These are phyloP conservation scores for Scenedesmus sp. DNA, from an alignment of 163 green algal genomes.

Conservation along the genomic window DNA sequence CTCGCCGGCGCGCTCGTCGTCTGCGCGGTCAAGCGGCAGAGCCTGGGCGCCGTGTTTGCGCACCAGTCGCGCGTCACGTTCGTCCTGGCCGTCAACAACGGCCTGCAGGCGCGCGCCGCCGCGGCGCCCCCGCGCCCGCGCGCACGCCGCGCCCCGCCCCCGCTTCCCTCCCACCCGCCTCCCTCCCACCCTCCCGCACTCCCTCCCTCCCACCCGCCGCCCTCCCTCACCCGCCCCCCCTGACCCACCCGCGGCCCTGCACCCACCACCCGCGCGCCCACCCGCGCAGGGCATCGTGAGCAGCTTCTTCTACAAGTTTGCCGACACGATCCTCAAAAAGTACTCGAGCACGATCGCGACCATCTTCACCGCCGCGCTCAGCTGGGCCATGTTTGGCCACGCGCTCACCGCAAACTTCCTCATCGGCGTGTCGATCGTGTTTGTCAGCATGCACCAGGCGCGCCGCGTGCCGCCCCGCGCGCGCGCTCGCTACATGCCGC, in stretches of 20 bases:
- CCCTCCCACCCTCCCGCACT: too few relatives aligned
- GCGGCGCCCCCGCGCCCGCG: too few relatives aligned
- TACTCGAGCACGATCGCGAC: slow-evolving; percentile 95
- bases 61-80: slow-evolving; percentile 75
- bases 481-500: slow-evolving; percentile 4
- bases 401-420: slow-evolving; percentile 93
- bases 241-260: too few relatives aligned
- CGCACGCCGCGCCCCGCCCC: too few relatives aligned
- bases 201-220: too few relatives aligned
- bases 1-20: slow-evolving; percentile 62
- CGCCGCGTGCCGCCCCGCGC: slow-evolving; percentile 78
- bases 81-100: slow-evolving; percentile 94
- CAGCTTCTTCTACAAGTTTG: slow-evolving; percentile 93
- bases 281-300: slow-evolving; percentile 91
- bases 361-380: slow-evolving; percentile 94
- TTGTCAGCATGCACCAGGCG: slow-evolving; percentile 99
- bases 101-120: slow-evolving; percentile 54
- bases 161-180: too few relatives aligned
- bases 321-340: slow-evolving; percentile 92
- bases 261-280: too few relatives aligned
- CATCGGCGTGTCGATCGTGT: slow-evolving; percentile 94
- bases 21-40: slow-evolving; percentile 47
- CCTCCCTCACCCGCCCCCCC: too few relatives aligned
- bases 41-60: slow-evolving; percentile 64
- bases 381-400: slow-evolving; percentile 88